phyloP scores from a whole-genome alignment of 1,139 yeast genomes.

The Arxiozyma bovina region DNA sequence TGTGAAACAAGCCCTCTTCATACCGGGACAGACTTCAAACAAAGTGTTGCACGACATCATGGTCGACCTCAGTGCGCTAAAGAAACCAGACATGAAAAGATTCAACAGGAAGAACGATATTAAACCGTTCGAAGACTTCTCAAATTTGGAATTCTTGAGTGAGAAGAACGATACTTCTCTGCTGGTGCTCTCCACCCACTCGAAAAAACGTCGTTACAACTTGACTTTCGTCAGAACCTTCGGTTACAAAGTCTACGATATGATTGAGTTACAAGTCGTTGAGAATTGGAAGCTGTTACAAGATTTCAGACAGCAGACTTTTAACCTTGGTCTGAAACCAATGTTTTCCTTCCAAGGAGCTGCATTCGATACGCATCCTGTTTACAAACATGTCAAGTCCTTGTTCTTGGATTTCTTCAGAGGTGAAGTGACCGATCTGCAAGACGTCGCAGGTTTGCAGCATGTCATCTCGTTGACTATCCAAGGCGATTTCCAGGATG shows the following conservation, averaged over 20 bases:
- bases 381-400: conserved; percentile 76
- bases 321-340: conserved; percentile 86
- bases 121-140: conserved; percentile 88
- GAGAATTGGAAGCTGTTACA: conserved; percentile 60
- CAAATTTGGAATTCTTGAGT: conserved; percentile 78
- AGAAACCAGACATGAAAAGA: conserved; percentile 84
- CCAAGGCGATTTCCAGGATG: conserved; percentile 65
- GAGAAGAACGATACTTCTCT: conserved; percentile 90
- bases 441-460: conserved; percentile 92
- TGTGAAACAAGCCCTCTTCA: conserved; percentile 79
- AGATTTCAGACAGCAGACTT: conserved; percentile 75
- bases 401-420: conserved; percentile 85
- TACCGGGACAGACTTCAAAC: conserved; percentile 80
- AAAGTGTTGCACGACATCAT: conserved; percentile 79
- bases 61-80: conserved; percentile 82
- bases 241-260: conserved; percentile 82
- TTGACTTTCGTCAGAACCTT: conserved; percentile 83
- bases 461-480: conserved; percentile 79
- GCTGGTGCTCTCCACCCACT: conserved; percentile 70
- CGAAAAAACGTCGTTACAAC: conserved; percentile 90
- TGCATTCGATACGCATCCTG: conserved; percentile 82
- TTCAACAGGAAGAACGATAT: conserved; percentile 82
- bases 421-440: conserved; percentile 74
- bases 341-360: conserved; percentile 92
- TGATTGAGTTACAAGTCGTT: conserved; percentile 79